These are phyloP conservation scores for Penicillium paradoxum DNA, from an alignment of 495 filamentous ascomycete genomes.

Conservation along the genomic window DNA sequence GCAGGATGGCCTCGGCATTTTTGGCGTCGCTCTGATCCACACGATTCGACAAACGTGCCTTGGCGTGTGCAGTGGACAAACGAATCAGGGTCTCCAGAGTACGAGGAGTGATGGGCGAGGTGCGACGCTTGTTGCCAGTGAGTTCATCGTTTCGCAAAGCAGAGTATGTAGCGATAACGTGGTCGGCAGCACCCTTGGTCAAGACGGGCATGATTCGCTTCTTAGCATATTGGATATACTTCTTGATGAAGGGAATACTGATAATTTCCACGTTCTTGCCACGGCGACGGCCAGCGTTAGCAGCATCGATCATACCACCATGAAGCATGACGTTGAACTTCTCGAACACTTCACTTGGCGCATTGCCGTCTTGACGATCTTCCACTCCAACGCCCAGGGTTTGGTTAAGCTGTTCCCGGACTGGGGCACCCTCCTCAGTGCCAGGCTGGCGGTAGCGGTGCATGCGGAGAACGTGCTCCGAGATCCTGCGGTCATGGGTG, in stretches of 20 bases:
- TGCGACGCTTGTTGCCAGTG: slow-evolving; percentile 87
- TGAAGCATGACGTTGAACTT: slow-evolving; percentile 97
- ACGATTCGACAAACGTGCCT: slow-evolving; percentile 83
- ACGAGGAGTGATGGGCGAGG: slow-evolving; percentile 92
- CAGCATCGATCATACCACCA: slow-evolving; percentile 65
- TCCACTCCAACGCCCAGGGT: slow-evolving; percentile 85
- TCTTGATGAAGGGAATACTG: slow-evolving; percentile 98
- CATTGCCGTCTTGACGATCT: slow-evolving; percentile 63
- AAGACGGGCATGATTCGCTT: slow-evolving; percentile 83
- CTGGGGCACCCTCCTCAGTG: slow-evolving; percentile 90
- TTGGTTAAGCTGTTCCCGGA: slow-evolving; percentile 82
- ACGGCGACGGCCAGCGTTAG: slow-evolving; percentile 58
- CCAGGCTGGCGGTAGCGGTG: slow-evolving; percentile 93
- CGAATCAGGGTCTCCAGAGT: slow-evolving; percentile 96
- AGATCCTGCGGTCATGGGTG: slow-evolving; percentile 79
- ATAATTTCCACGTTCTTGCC: slow-evolving; percentile 83
- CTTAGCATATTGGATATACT: slow-evolving; percentile 99
- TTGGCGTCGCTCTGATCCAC: slow-evolving; percentile 90
- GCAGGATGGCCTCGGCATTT: slow-evolving; percentile 81
- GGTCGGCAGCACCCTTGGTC: slow-evolving; percentile 87
- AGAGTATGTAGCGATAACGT: slow-evolving; percentile 90
- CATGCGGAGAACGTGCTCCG: slow-evolving; percentile 96
- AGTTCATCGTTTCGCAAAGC: slow-evolving; percentile 94
- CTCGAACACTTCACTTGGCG: slow-evolving; percentile 86
- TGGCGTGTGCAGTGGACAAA: slow-evolving; percentile 93